Base-by-base conservation (phyloP, 1,284 basidiomycete genomes). In the Trametes versicolor region DNA sequence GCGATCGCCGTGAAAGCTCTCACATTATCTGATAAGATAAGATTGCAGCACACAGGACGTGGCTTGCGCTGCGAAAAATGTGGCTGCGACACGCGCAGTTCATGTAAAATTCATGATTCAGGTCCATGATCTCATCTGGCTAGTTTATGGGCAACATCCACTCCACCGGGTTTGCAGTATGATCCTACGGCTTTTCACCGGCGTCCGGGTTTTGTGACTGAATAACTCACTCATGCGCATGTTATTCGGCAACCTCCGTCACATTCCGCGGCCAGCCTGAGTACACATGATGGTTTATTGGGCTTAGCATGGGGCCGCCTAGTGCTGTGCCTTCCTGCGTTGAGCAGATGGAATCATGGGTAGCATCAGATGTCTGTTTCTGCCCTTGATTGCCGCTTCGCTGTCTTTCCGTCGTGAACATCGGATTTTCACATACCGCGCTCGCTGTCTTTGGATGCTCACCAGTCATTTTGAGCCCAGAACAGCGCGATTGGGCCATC, bases 11-110 rank as follows among this genome's bases (percentile, higher is more conserved):
- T n/a, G 12, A 15, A 25, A n/a, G 39, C 45, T 61, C 60, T 34
- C 60, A 55, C 37, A 27, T 36, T 51, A 56, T 56, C 60, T 56
- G 60, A 62, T 62, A 56, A 62, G 60, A 62, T 62, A 17, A 56
- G 60, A 62, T 62, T 25, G 36, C 4, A 13, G 1, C 21, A 13
- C 41, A 37, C n/a, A 15, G 37, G 48, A 2, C 32, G 15, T 6
- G 12, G 3, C 10, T 43, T 39, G 36, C 29, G 37, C 37, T 39
- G 37, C 37, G 37, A 39, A 39, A 6, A 17, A 6, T 10, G 37
- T 13, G 15, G 10, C 37, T 39, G 12, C 10, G 15, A 17, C 41
- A 43, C 41, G 6, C 19, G 41, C 15, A n/a, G 41, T 7, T 32
- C 29, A 32, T 32, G 29, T 32, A 32, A 32, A 4, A 32, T 32